Evolutionary conservation across 2,329 filamentous ascomycete species (phyloP).

Genomic region (Penicillium polonicum): DNA sequence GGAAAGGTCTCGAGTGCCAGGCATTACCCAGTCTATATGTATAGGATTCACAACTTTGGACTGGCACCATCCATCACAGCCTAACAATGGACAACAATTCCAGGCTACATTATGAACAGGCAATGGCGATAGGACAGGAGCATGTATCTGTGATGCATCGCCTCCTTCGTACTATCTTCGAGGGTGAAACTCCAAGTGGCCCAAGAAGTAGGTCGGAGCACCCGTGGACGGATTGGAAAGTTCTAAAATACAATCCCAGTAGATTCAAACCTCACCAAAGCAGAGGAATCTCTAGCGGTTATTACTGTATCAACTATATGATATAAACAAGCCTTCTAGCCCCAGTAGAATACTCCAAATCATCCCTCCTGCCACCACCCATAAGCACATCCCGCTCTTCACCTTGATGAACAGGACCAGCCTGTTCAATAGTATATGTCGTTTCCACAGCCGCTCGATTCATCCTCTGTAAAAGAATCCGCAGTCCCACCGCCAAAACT

Average conservation of each 20-base stretch:
- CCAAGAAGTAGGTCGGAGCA: too few species aligned
- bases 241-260: not conserved
- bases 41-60: too few species aligned
- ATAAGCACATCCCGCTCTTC: conserved; percentile 34
- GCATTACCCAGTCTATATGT: too few species aligned
- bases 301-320: conserved; percentile 11
- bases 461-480: conserved; percentile 52
- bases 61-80: too few species aligned
- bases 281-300: not conserved
- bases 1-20: too few species aligned
- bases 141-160: too few species aligned
- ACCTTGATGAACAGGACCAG: conserved; percentile 15
- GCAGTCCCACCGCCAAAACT: conserved; percentile 54
- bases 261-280: not conserved
- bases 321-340: conserved; percentile 29
- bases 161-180: too few species aligned
- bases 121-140: too few species aligned
- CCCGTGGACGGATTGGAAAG: too few species aligned
- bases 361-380: conserved; percentile 22
- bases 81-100: too few species aligned
- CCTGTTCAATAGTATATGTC: conserved; percentile 6
- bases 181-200: too few species aligned
- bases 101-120: too few species aligned
- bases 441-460: conserved; percentile 41
- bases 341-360: conserved; percentile 20